These are phyloP conservation scores for Chalara sp. DNA, from an alignment of 2,329 filamentous ascomycete species.

Conservation along the genomic window DNA sequence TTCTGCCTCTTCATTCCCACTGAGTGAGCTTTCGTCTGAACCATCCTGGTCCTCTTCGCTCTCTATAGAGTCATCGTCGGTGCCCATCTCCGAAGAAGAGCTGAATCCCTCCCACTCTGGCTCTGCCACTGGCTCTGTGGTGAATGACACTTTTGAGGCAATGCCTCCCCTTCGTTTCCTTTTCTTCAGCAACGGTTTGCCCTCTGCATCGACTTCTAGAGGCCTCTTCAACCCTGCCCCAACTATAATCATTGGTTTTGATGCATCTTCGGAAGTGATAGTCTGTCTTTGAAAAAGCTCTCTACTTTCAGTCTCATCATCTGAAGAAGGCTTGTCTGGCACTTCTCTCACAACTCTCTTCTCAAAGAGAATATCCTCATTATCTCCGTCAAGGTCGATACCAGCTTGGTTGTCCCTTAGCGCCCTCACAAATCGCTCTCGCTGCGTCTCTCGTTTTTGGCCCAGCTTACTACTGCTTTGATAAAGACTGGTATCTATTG, in stretches of 20 bases:
- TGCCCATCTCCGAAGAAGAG: conserved; percentile 37
- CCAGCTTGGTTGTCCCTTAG: conserved; percentile 60
- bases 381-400: conserved; percentile 33
- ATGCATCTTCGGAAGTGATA: conserved; percentile 2
- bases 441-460: conserved; percentile 63
- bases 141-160: conserved; percentile 46
- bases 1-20: conserved; percentile 8
- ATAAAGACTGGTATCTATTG: conserved; percentile 76
- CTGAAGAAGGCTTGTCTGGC: conserved; percentile 26
- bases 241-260: conserved; percentile 25
- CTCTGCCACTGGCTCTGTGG: conserved; percentile 31
- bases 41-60: conserved; percentile 13
- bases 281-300: conserved; percentile 10
- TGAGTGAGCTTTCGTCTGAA: conserved; percentile 1
- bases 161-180: conserved; percentile 65
- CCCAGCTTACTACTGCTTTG: conserved; percentile 74
- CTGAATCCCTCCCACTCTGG: conserved; percentile 56
- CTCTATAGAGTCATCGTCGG: conserved; percentile 22
- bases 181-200: conserved; percentile 76
- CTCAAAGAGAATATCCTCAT: conserved; percentile 48
- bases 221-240: conserved; percentile 85
- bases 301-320: conserved; percentile 13
- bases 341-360: conserved; percentile 25
- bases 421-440: conserved; percentile 57
- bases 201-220: conserved; percentile 67